Conservation (phyloP, 2,329 filamentous ascomycete species). For the Trichoderma breve region DNA sequence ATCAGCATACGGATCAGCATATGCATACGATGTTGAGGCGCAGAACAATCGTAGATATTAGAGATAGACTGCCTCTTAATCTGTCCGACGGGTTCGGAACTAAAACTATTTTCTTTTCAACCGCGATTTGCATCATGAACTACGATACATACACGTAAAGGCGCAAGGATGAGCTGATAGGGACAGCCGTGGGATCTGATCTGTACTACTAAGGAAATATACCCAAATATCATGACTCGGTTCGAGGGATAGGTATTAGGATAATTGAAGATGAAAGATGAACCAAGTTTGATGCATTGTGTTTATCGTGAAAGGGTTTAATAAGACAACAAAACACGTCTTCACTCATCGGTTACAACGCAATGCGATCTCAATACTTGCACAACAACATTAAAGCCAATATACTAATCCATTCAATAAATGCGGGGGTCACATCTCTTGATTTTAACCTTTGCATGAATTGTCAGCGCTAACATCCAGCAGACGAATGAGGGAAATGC, state of each 20-base stretch:
- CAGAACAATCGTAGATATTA: conserved; percentile 34
- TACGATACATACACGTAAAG: conserved; percentile 12
- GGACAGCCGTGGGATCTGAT: not conserved
- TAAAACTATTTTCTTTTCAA: conserved; percentile 1
- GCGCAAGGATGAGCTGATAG: not conserved
- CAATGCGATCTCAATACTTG: not conserved
- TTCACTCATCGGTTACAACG: not conserved
- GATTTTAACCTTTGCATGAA: not conserved
- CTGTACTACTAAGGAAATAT: not conserved
- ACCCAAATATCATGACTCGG: conserved; percentile 9
- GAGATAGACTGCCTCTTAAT: conserved; percentile 18
- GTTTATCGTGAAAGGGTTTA: not conserved
- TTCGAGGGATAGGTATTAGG: not conserved
- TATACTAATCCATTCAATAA: not conserved
- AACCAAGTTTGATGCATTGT: not conserved
- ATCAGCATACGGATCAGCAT: conserved; percentile 24
- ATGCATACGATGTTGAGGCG: conserved; percentile 39
- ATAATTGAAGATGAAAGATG: not conserved
- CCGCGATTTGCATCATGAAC: conserved; percentile 10
- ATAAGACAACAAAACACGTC: not conserved
- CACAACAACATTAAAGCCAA: not conserved
- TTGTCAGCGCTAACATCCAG: conserved; percentile 10
- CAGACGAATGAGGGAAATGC: not conserved
- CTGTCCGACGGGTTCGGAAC: conserved; percentile 17
- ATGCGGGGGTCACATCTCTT: not conserved